Base-by-base conservation (phyloP, 257 asterid species). In the Jacaranda copaia region DNA sequence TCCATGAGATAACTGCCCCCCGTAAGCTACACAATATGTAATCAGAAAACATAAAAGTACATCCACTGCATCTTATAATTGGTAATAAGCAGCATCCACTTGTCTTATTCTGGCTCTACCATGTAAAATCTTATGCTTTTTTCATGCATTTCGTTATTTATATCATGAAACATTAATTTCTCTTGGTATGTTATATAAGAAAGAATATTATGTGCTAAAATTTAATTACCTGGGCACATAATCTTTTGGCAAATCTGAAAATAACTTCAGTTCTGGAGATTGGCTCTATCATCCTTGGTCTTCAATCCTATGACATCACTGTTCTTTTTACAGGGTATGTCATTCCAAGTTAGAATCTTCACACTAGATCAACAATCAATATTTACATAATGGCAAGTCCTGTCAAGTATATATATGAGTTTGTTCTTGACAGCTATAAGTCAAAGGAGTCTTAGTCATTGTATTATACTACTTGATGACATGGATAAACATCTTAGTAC, bases 81-180 rank as follows among this genome's bases (percentile, higher is more conserved):
- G 57, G 38, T 40, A 19, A 76, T 55, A 8, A 19, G 49, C 39
- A 63, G 49, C 77, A 51, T 65, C 18, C 35, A 38, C 9, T 51
- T 36, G 43, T 18, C 18, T 4, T 42, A 2, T 11, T 43, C 38
- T 70, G 48, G 42, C 55, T 5, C 48, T 5, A 42, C n/a, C 32
- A 10, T 25, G 19, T 56, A n/a, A 36, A 57, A 49, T 20, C 72
- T 38, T 14, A 13, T 43, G 12, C 9, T 70, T 14, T 70, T 40
- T 70, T n/a, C 38, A 6, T 4, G 58, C 18, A 4, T 14, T 7
- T 8, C 6, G 32, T n/a, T 38, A 64, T 5, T 64, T 64, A 64
- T 40, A 6, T 38, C 5, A 53, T 53, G 59, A 53, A 8, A 11
- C 15, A 48, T 48, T 11, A 48, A 8, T 6, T 48, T 48, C 15